Conservation (phyloP, 208 protist species). For the Herpetomonas samuelpessoai region DNA sequence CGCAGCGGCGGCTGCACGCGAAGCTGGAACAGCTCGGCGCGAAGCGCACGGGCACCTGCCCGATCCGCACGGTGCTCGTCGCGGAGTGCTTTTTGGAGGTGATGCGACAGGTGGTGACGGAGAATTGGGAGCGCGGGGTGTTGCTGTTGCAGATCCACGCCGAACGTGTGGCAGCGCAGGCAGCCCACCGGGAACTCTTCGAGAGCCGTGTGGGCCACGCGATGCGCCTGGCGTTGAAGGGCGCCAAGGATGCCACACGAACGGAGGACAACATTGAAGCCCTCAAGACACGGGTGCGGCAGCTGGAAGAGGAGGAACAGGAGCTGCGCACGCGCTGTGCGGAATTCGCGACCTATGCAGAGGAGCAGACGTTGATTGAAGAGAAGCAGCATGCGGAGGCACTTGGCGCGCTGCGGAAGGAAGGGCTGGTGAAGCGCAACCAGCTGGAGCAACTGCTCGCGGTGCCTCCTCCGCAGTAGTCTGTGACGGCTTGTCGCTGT, state of each 20-base stretch:
- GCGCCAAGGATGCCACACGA: slow-evolving; percentile 72
- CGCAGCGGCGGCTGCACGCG: slow-evolving; percentile 43
- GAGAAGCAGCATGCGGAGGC: slow-evolving; percentile 78
- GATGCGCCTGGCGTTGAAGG: slow-evolving; percentile 82
- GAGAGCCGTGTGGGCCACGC: slow-evolving; percentile 86
- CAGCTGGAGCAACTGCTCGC: slow-evolving; percentile 80
- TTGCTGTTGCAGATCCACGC: slow-evolving; percentile 78
- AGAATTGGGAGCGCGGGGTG: slow-evolving; percentile 85
- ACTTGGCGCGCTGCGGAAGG: slow-evolving; percentile 70
- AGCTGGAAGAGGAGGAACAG: slow-evolving; percentile 63
- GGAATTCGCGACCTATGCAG: slow-evolving; percentile 56
- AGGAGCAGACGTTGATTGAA: slow-evolving; percentile 79
- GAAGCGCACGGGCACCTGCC: slow-evolving; percentile 66
- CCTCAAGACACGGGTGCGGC: slow-evolving; percentile 37
- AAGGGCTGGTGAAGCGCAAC: slow-evolving; percentile 66
- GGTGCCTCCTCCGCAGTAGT: slow-evolving; percentile 30
- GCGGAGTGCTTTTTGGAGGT: slow-evolving; percentile 88
- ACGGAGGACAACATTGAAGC: slow-evolving; percentile 59
- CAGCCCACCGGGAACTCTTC: slow-evolving; percentile 73
- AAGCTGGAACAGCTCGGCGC: slow-evolving; percentile 30
- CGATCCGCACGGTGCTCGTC: slow-evolving; percentile 67
- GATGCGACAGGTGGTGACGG: slow-evolving; percentile 76
- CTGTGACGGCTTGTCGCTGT: too few species aligned
- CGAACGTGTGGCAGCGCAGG: slow-evolving; percentile 74
- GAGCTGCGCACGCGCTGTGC: slow-evolving; percentile 53